Evolutionary conservation across 345 rosid species (phyloP), one percentile per base, ranked within the genome.

Genomic region (Dipteronia sinensis): DNA sequence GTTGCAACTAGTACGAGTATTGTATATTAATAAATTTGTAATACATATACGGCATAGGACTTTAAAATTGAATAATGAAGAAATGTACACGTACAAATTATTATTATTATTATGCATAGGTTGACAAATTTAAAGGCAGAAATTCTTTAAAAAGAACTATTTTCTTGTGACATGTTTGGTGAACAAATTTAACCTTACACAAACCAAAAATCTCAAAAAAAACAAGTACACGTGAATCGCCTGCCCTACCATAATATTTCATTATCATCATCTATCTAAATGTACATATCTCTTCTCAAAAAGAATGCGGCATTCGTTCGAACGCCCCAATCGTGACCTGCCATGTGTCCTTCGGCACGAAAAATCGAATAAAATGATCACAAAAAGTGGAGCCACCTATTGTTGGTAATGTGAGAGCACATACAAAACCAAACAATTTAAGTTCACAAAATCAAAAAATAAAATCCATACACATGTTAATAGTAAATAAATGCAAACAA

Each of bases 221-320:
- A 76, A 71, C 83, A 80, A 13, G 79, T 72, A 76, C 79, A 29
- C 76, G 79, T 53, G 79, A 75, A 75, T 22, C 63, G 38, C 47
- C 69, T 10, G 47, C 47, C 80, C 22, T 29, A 55, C 53, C 76
- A 34, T 4, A 51, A 34, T 16, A 22, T 11, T 10, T 23, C 23
- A 25, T 42, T 44, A 67, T 1, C 71, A 67, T 20, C 53, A 20
- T 16, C n/a, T 1, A 27, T 23, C 1, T 2, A 0, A 63, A 16
- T 65, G 69, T 53, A 13, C 2, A 59, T 40, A 19, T 40, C 53
- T n/a, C 53, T 3, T 16, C 10, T n/a, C 47, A 3, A 23, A 66
- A 31, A 66, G 58, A 59, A 59, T 20, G 64, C 64, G 64, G 64
- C 64, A 13, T n/a, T 9, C 22, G 38, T 5, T 19, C 62, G 22